phyloP scores from a whole-genome alignment of 164 flowering plant genomes.

The Vitis rupestris region DNA sequence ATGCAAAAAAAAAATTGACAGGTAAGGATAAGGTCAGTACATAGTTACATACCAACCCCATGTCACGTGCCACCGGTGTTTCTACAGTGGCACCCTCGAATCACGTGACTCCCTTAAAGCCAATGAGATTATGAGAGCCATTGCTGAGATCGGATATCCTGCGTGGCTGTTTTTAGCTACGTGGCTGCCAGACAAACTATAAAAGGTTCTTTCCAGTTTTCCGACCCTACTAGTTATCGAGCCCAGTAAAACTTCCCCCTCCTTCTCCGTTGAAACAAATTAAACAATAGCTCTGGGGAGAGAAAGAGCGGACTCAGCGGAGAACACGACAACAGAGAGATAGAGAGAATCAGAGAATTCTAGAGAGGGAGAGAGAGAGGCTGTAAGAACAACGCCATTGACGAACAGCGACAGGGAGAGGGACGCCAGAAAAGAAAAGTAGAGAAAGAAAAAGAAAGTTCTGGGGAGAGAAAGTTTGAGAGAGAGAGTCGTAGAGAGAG shows the following conservation, averaged over 20 bases:
- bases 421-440: not conserved
- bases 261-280: not conserved
- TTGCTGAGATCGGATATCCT: not conserved
- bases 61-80: no score
- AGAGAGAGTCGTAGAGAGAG: not conserved
- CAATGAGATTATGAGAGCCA: not conserved
- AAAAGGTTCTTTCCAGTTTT: not conserved
- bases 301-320: not conserved
- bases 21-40: no score
- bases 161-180: conserved; percentile 4
- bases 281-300: not conserved
- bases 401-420: not conserved
- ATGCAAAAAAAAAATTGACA: no score
- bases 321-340: no score
- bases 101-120: not conserved
- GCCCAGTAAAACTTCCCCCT: not conserved
- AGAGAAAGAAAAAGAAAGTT: not conserved
- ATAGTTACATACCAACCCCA: no score
- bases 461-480: not conserved
- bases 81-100: not conserved
- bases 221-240: not conserved
- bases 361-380: conserved; percentile 6
- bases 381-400: no score
- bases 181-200: conserved; percentile 11
- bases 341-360: no score